A percentile compares a stretch with the other conserved stretches of the same genome.
Conservation (phyloP, 176 grass and related monocot species). For the Aechmea fasciata region DNA sequence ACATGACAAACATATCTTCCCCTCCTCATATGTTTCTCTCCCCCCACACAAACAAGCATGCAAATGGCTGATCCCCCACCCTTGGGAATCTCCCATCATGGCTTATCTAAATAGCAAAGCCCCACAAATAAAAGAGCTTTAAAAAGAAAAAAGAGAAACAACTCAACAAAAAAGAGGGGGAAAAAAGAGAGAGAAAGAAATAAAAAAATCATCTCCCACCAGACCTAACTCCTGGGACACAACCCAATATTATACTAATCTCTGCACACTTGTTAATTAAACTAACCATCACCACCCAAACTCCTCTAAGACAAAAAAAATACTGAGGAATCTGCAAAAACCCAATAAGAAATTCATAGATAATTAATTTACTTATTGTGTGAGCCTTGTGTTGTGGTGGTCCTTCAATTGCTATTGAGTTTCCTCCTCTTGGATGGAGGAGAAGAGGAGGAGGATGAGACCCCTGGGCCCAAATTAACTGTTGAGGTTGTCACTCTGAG, state of each 20-base stretch:
- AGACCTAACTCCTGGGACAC: too few relatives aligned
- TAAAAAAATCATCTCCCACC: constrained; percentile 12
- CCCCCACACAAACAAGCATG: constrained; percentile 28
- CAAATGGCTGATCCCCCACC: constrained; percentile 27
- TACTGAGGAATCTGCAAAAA: constrained; percentile 44
- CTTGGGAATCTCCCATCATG: constrained; percentile 35
- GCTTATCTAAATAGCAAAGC: constrained; percentile 23
- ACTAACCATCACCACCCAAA: constrained; percentile 9
- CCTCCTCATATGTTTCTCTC: constrained; percentile 9
- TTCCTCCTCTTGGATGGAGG: constrained; percentile 61
- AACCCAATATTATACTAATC: neutral
- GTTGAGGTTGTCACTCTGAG: constrained; percentile 23
- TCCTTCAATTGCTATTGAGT: constrained; percentile 15
- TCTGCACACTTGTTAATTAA: constrained; percentile 5
- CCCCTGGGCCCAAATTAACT: constrained; percentile 30
- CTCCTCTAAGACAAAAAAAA: constrained; percentile 33
- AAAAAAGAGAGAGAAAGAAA: constrained; percentile 20
- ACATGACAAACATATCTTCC: constrained; percentile 27
- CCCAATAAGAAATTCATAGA: constrained; percentile 13
- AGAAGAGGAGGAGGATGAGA: constrained; percentile 29
- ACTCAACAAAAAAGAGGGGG: constrained; percentile 35
- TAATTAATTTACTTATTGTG: neutral
- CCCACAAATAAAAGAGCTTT: constrained; percentile 24
- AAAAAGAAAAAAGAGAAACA: constrained; percentile 27
- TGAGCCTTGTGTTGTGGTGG: constrained; percentile 7